A percentile compares a stretch with the other conserved stretches of the same genome.
These are phyloP conservation scores for Drosera capensis DNA, from an alignment of 148 eudicot species.

Conservation along the genomic window DNA sequence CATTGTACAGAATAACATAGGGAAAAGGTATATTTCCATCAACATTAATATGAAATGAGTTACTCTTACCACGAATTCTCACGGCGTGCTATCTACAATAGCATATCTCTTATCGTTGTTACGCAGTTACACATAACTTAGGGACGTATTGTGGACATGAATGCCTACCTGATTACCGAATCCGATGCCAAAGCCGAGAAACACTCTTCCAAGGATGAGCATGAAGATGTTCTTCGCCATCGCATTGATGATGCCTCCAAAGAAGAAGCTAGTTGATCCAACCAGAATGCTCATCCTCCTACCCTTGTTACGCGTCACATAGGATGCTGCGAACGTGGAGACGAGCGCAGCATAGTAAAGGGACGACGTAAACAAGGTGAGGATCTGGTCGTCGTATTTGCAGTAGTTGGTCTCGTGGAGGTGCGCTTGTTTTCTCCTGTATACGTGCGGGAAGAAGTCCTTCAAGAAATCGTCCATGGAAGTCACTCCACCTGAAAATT, in stretches of 20 bases:
- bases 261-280: conserved; percentile 32
- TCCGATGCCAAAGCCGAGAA: conserved; percentile 63
- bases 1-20: neutral
- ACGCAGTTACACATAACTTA: too few relatives aligned
- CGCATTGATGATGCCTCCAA: conserved; percentile 33
- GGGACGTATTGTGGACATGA: too few relatives aligned
- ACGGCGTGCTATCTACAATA: too few relatives aligned
- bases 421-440: neutral
- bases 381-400: conserved; percentile 45
- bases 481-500: conserved; percentile 35
- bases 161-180: conserved; percentile 59
- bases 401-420: conserved; percentile 37
- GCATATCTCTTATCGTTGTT: too few relatives aligned
- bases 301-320: conserved; percentile 32
- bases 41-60: too few relatives aligned
- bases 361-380: conserved; percentile 50
- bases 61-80: too few relatives aligned
- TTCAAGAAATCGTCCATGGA: conserved; percentile 27
- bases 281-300: conserved; percentile 35
- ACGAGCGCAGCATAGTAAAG: conserved; percentile 39
- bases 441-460: conserved; percentile 25
- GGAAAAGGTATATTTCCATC: too few relatives aligned
- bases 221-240: conserved; percentile 31
- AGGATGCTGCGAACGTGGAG: conserved; percentile 38
- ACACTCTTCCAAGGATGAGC: conserved; percentile 57